These are phyloP conservation scores for Phytopythium delawarense DNA, from an alignment of 352 stramenopile species.

Conservation along the genomic window DNA sequence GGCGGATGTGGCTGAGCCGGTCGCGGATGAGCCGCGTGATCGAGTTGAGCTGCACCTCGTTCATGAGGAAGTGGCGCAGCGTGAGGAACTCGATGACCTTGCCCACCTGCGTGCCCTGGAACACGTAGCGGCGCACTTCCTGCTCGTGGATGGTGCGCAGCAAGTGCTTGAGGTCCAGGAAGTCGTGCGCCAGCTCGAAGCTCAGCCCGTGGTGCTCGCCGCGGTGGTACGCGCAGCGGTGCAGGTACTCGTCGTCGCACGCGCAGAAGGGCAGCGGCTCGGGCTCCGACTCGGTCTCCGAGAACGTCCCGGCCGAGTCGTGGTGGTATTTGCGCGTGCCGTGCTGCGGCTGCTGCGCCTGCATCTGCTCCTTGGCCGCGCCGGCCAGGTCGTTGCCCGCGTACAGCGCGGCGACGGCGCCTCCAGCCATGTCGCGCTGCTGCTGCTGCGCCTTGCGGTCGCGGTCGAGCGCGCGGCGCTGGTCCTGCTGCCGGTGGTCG, in stretches of 20 bases:
- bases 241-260: conserved; percentile 41
- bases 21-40: conserved; percentile 35
- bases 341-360: background rate
- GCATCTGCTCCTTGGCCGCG: background rate
- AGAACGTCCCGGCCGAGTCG: conserved; percentile 32
- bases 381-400: background rate
- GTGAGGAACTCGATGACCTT: conserved; percentile 58
- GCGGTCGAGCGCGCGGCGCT: conserved; percentile 1
- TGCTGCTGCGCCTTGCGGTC: conserved; percentile 2
- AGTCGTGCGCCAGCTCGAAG: conserved; percentile 48
- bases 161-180: conserved; percentile 43
- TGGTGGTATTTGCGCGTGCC: conserved; percentile 18
- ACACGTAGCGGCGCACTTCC: conserved; percentile 46
- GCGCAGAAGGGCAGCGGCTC: conserved; percentile 45
- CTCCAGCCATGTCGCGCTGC: conserved; percentile 9
- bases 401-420: conserved; percentile 18
- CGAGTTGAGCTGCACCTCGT: conserved; percentile 37
- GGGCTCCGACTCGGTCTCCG: conserved; percentile 47
- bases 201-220: conserved; percentile 46
- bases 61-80: conserved; percentile 41
- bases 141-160: conserved; percentile 42
- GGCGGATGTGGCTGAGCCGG: conserved; percentile 37
- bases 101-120: conserved; percentile 44
- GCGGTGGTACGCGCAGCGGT: conserved; percentile 42
- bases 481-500: conserved; percentile 7